Evolutionary conservation across 2,329 filamentous ascomycete species (phyloP).

Genomic region (Aureobasidium mangrovei): DNA sequence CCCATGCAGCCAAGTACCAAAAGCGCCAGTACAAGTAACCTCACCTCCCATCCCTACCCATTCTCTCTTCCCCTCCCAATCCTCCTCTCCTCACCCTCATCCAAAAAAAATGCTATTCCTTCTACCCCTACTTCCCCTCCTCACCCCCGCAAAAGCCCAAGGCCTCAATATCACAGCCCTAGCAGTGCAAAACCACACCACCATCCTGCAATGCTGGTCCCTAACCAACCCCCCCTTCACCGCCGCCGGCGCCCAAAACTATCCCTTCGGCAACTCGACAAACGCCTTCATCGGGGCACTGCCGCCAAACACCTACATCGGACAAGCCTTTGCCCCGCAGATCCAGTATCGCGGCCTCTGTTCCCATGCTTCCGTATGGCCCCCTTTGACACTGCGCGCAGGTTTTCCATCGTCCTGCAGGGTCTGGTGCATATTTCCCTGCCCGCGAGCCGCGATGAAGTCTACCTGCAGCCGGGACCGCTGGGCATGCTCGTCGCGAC

Average conservation of each 20-base stretch:
- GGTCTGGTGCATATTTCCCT: constrained; percentile 2
- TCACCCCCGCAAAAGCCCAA: neutral
- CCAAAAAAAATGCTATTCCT: neutral
- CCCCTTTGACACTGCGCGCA: neutral
- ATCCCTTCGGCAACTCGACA: constrained; percentile 2
- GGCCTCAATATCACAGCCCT: constrained; percentile 2
- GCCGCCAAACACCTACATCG: constrained; percentile 1
- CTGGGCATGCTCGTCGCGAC: neutral
- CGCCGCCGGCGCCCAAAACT: constrained; percentile 2
- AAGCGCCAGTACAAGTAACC: no score
- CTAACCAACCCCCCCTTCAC: neutral
- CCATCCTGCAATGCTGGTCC: constrained; percentile 7
- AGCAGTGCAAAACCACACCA: neutral
- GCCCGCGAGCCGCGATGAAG: neutral
- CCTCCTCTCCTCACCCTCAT: neutral
- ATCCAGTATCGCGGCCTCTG: neutral
- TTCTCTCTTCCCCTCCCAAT: neutral
- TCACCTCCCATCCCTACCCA: no score
- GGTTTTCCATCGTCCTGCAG: constrained; percentile 1
- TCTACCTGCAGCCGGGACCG: neutral
- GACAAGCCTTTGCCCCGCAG: neutral
- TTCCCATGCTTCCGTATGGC: neutral
- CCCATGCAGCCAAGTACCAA: no score
- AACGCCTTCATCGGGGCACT: constrained; percentile 7
- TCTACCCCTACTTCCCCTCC: neutral